phyloP scores from a whole-genome alignment of 2,329 filamentous ascomycete species.

The Sphaerulina populicola region DNA sequence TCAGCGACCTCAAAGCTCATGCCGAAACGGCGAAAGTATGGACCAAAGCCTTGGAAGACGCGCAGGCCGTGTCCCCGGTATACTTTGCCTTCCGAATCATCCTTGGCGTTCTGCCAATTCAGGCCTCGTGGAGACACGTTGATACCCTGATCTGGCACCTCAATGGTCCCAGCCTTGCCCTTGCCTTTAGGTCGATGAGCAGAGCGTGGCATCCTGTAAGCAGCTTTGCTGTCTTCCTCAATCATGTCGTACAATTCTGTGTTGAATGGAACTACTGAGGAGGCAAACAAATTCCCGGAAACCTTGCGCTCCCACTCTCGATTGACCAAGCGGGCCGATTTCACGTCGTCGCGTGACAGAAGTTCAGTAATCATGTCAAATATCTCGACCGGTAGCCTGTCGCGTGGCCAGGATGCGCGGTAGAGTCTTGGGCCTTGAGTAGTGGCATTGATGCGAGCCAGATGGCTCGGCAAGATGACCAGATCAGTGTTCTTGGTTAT shows the following conservation, averaged over 20 bases:
- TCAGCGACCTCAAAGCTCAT: slow-evolving; percentile 62
- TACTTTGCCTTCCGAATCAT: slow-evolving; percentile 35
- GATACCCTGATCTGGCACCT: slow-evolving; percentile 20
- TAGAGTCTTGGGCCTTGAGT: neutral
- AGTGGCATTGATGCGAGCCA: slow-evolving; percentile 11
- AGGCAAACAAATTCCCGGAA: slow-evolving; percentile 52
- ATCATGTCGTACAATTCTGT: slow-evolving; percentile 54
- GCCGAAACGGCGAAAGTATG: slow-evolving; percentile 54
- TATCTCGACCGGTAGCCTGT: slow-evolving; percentile 52
- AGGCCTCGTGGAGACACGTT: slow-evolving; percentile 20
- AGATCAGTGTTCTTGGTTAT: slow-evolving; percentile 14
- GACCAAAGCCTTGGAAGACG: slow-evolving; percentile 54
- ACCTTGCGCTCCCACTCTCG: slow-evolving; percentile 52
- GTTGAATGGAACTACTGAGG: slow-evolving; percentile 58
- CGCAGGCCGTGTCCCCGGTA: slow-evolving; percentile 53
- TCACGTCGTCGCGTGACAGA: slow-evolving; percentile 52
- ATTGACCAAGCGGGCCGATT: slow-evolving; percentile 54
- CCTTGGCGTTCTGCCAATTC: slow-evolving; percentile 37
- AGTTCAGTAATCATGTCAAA: slow-evolving; percentile 50
- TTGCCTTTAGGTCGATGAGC: slow-evolving; percentile 4
- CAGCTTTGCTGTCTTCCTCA: slow-evolving; percentile 31
- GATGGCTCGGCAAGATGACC: slow-evolving; percentile 19
- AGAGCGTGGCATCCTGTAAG: slow-evolving; percentile 5
- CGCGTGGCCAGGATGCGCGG: slow-evolving; percentile 33
- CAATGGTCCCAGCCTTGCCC: slow-evolving; percentile 16